Percentiles rank a stretch among this genome's conserved stretches.
Evolutionary conservation across 306 rosid species (phyloP).

Genomic region (Geum urbanum): DNA sequence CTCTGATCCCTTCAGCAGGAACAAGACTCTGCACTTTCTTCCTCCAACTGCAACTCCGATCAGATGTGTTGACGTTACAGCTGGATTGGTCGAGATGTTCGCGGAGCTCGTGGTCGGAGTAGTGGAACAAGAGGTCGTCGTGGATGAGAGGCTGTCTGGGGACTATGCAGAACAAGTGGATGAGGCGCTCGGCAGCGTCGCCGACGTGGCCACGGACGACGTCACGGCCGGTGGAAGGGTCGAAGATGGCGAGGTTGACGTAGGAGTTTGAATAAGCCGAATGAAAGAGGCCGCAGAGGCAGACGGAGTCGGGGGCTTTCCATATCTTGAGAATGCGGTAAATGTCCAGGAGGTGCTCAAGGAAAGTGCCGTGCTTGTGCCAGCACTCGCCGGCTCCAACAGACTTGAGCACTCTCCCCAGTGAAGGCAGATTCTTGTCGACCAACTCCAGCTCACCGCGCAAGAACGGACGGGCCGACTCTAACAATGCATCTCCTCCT

Average conservation of each 20-base stretch:
- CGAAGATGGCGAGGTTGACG: conserved; percentile 85
- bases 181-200: conserved; percentile 52
- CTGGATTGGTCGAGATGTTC: conserved; percentile 49
- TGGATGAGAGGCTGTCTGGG: conserved; percentile 77
- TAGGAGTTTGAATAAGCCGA: conserved; percentile 90
- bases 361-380: conserved; percentile 93
- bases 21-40: conserved; percentile 49
- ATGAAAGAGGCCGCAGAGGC: conserved; percentile 87
- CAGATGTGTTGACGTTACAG: conserved; percentile 20
- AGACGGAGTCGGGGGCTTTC: conserved; percentile 49
- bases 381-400: conserved; percentile 93
- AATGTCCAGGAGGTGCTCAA: conserved; percentile 65
- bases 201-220: conserved; percentile 59
- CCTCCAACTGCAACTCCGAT: conserved; percentile 45
- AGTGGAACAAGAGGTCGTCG: conserved; percentile 65
- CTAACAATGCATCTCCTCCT: conserved; percentile 41
- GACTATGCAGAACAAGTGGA: conserved; percentile 70
- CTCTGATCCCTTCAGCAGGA: conserved; percentile 52
- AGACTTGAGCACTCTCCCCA: conserved; percentile 47
- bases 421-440: conserved; percentile 46
- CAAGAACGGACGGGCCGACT: conserved; percentile 68
- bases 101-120: conserved; percentile 54
- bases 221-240: conserved; percentile 75
- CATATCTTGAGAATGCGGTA: conserved; percentile 70
- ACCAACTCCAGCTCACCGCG: conserved; percentile 59